Percentiles rank a stretch among this genome's conserved stretches.
These are phyloP conservation scores for Zymoseptoria ardabiliae DNA, from an alignment of 2,329 filamentous ascomycete genomes.

Conservation along the genomic window DNA sequence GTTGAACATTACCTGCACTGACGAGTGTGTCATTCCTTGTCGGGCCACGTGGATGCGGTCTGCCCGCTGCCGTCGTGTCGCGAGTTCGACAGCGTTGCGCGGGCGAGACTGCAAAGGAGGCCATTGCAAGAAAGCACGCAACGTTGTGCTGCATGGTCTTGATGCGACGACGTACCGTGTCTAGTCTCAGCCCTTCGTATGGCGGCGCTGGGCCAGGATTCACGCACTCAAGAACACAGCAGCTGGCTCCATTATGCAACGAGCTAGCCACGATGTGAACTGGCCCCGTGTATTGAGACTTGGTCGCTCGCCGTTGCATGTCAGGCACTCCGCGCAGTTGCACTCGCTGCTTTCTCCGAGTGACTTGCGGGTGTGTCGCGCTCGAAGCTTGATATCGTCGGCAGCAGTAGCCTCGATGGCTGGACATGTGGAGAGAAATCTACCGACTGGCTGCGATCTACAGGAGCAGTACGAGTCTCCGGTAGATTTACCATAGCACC, in stretches of 20 bases:
- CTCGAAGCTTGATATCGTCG: neutral
- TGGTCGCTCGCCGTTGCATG: too few relatives aligned
- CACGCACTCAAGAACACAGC: too few relatives aligned
- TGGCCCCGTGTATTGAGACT: too few relatives aligned
- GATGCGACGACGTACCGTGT: too few relatives aligned
- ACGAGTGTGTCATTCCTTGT: neutral
- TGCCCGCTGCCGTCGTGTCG: neutral
- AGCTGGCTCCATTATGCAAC: too few relatives aligned
- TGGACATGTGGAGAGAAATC: neutral
- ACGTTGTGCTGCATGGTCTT: too few relatives aligned
- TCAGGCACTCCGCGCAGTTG: too few relatives aligned
- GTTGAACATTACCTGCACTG: slow-evolving; percentile 2
- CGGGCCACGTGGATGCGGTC: neutral
- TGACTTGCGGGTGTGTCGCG: neutral
- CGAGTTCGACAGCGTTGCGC: neutral
- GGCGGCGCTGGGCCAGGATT: too few relatives aligned
- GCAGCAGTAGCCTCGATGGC: neutral
- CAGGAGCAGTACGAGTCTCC: neutral
- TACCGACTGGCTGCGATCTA: neutral
- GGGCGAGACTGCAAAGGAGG: neutral
- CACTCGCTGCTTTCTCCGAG: too few relatives aligned
- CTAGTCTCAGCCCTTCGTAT: too few relatives aligned
- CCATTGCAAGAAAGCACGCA: neutral
- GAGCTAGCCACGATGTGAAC: too few relatives aligned
- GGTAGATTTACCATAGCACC: neutral